Evolutionary conservation across 2,329 filamentous ascomycete genomes (phyloP).

Genomic region (Phaeosphaeriaceae sp.): DNA sequence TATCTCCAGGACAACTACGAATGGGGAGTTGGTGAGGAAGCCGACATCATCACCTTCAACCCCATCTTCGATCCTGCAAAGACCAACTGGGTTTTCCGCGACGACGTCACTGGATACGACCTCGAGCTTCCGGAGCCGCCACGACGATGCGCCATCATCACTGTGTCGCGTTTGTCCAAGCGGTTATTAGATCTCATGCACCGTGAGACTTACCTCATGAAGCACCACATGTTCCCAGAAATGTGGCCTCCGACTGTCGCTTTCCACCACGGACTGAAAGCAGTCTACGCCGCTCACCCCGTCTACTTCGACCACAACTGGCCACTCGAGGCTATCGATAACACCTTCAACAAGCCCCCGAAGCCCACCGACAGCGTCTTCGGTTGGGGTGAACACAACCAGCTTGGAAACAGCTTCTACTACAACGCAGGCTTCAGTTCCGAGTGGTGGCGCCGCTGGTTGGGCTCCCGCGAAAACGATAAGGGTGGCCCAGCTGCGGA

Average conservation of each 20-base stretch:
- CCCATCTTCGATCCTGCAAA: conserved; percentile 79
- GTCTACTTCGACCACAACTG: conserved; percentile 81
- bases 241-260: conserved; percentile 79
- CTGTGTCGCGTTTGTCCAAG: conserved; percentile 75
- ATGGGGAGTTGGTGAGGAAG: conserved; percentile 79
- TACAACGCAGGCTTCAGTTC: conserved; percentile 59
- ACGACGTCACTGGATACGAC: conserved; percentile 73
- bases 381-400: conserved; percentile 60
- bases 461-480: conserved; percentile 56
- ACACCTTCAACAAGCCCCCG: conserved; percentile 57
- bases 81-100: conserved; percentile 75
- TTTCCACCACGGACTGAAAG: conserved; percentile 79
- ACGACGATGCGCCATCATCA: conserved; percentile 78
- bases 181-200: conserved; percentile 79
- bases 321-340: conserved; percentile 57
- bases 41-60: conserved; percentile 75
- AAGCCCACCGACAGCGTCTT: conserved; percentile 56
- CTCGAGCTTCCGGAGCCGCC: conserved; percentile 64
- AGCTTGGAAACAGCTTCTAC: conserved; percentile 59
- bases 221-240: conserved; percentile 76
- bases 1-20: conserved; percentile 70
- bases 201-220: conserved; percentile 73
- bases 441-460: conserved; percentile 58
- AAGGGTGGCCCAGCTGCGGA: conserved; percentile 51
- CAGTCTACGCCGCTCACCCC: conserved; percentile 78